Evolutionary conservation across 2,329 filamentous ascomycete genomes (phyloP).

Genomic region (Fusarium denticulatum): DNA sequence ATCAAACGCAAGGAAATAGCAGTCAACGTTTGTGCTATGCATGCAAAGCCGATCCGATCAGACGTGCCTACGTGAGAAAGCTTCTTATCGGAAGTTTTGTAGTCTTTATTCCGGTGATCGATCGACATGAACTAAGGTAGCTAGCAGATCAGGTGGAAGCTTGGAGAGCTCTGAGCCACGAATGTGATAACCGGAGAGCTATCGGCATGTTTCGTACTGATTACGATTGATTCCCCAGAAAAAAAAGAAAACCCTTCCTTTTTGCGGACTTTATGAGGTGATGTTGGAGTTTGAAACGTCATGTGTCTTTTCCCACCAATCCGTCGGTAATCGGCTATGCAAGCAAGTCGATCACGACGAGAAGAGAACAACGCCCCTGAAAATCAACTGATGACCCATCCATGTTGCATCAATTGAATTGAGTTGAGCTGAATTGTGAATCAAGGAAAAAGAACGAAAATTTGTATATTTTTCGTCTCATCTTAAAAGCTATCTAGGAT

Average conservation of each 20-base stretch:
- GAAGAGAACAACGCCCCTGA: conserved; percentile 18
- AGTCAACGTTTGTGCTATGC: conserved; percentile 20
- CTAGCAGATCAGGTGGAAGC: conserved; percentile 11
- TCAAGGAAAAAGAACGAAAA: neutral
- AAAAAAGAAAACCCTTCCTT: neutral
- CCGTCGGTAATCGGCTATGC: conserved; percentile 32
- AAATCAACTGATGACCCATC: conserved; percentile 5
- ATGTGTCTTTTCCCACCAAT: conserved; percentile 26
- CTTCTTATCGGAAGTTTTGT: neutral
- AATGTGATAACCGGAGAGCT: neutral
- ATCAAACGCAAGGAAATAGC: neutral
- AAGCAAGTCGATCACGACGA: conserved; percentile 27
- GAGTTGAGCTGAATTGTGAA: neutral
- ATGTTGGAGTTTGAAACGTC: conserved; percentile 25
- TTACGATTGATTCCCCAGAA: conserved; percentile 14
- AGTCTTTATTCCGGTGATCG: neutral
- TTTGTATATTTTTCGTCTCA: neutral
- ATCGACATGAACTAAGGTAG: neutral
- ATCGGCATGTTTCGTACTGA: conserved; percentile 1
- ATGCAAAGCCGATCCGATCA: conserved; percentile 27
- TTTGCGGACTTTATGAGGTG: conserved; percentile 22
- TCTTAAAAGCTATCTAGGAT: conserved; percentile 2
- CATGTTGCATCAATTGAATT: neutral
- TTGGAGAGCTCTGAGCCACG: neutral
- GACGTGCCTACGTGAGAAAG: neutral